Conservation (phyloP, 1,284 basidiomycete species). For the Ceratorhiza oryzae-sativae region DNA sequence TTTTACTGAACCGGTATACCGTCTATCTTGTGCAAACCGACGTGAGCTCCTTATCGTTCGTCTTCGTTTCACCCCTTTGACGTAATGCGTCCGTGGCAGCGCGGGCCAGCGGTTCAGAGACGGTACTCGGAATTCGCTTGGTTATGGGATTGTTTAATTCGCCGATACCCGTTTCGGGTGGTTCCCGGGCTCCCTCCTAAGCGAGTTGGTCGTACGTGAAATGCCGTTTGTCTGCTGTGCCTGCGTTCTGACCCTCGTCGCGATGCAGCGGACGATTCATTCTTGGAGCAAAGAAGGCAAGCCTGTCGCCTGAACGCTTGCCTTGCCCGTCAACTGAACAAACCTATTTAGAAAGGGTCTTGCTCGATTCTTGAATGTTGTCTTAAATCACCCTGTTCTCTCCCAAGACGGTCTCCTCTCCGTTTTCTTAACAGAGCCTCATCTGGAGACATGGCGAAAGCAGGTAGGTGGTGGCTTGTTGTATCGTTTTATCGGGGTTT, state of each 20-base stretch:
- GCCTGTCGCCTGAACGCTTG: slow-evolving; percentile 20
- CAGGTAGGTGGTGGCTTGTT: slow-evolving; percentile 47
- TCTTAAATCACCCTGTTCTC: slow-evolving; percentile 90
- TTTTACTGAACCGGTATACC: slow-evolving; percentile 82
- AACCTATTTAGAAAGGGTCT: slow-evolving; percentile 69
- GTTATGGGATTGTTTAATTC: slow-evolving; percentile 81
- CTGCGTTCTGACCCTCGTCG: background rate
- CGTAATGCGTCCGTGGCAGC: slow-evolving; percentile 51
- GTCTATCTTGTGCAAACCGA: slow-evolving; percentile 81
- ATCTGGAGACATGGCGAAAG: slow-evolving; percentile 88
- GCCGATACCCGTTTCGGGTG: slow-evolving; percentile 89
- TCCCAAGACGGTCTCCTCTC: slow-evolving; percentile 83
- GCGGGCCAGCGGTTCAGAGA: slow-evolving; percentile 68
- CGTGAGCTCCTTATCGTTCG: slow-evolving; percentile 57
- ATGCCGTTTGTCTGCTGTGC: background rate
- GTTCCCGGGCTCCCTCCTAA: slow-evolving; percentile 90
- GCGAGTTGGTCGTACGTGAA: slow-evolving; percentile 77
- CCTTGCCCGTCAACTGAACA: background rate
- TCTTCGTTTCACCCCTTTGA: background rate
- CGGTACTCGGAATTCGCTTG: slow-evolving; percentile 92
- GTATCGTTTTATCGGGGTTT: background rate
- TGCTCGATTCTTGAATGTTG: slow-evolving; percentile 78
- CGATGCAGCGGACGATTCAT: slow-evolving; percentile 85
- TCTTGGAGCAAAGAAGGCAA: slow-evolving; percentile 86
- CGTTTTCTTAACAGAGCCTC: slow-evolving; percentile 80